Evolutionary conservation across 2,329 filamentous ascomycete genomes (phyloP), one percentile per base, ranked within the genome.

Genomic region (Colletotrichum trifolii): DNA sequence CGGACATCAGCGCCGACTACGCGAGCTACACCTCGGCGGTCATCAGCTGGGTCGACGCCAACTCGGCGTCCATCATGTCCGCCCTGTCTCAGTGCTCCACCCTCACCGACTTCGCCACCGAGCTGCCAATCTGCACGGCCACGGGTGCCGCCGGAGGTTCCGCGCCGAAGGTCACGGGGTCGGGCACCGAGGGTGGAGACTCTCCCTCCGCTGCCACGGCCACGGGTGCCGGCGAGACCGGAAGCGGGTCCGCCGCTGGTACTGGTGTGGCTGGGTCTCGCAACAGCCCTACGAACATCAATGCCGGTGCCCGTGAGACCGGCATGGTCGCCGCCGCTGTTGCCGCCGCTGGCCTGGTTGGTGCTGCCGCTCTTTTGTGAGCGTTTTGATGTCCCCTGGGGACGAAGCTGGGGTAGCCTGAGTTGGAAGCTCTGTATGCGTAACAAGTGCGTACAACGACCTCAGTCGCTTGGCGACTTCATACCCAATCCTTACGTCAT

Each of bases 81-180:
- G 71, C 70, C 11, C 36, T 75, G 8, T 67, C 65, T 39, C 8
- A 69, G 55, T 77, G 75, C 69, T 70, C 73, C 25, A 42, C 68
- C 11, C 65, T 68, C 60, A 60, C 59, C 55, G 50, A 54, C 45
- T 57, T 67, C 15, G 36, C 62, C n/a, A 57, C 62, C 45, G 63
- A 64, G 39, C 15, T 60, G 42, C n/a, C 43, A 8, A 35, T 60
- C 39, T 60, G 56, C 46, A 46, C 63, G 11, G 36, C 59, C 39
- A 48, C 55, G 13, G 12, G 35, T 8, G 46, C 47, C 38, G 60
- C 52, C 49, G 15, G 45, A 1, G 40, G 35, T 39, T 17, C 11
- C 25, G 9, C 17, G 17, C 17, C 17, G 2, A 17, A 17, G 11
- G 36, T 56, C 39, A 48, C 25, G 25, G 25, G 25, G 25, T 1